Evolutionary conservation across 1,139 yeast species (phyloP).

Genomic region (Hyphopichia burtonii): DNA sequence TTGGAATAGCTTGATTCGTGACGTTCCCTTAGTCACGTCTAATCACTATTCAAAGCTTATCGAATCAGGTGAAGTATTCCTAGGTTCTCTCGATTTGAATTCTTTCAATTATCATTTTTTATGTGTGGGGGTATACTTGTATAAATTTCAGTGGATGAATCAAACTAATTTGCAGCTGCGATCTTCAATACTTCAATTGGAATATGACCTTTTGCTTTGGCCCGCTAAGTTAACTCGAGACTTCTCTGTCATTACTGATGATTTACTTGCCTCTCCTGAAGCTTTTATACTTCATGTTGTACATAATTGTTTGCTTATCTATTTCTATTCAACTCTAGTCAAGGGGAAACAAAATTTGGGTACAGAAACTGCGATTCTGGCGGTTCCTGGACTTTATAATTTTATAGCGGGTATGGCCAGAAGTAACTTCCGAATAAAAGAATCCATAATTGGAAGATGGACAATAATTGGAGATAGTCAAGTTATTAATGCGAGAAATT

Average conservation of each 20-base stretch:
- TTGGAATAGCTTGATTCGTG: constrained; percentile 14
- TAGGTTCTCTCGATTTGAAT: constrained; percentile 12
- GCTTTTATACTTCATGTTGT: constrained; percentile 20
- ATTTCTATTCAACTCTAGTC: constrained; percentile 16
- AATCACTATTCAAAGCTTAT: constrained; percentile 5
- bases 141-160: constrained; percentile 16
- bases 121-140: constrained; percentile 14
- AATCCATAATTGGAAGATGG: constrained; percentile 17
- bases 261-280: constrained; percentile 19
- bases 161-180: background rate
- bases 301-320: constrained; percentile 18
- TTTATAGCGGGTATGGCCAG: constrained; percentile 22
- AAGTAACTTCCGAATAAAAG: constrained; percentile 19
- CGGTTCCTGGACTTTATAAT: constrained; percentile 23
- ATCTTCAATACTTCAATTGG: constrained; percentile 15
- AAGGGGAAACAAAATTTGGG: constrained; percentile 11
- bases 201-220: constrained; percentile 22
- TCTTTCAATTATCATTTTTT: constrained; percentile 17
- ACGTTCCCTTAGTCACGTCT: constrained; percentile 10
- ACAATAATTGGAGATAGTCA: constrained; percentile 17
- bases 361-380: constrained; percentile 15
- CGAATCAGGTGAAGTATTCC: constrained; percentile 4
- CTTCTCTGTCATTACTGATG: constrained; percentile 19
- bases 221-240: constrained; percentile 21
- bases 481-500: constrained; percentile 13